Percentiles rank a stretch among this genome's conserved stretches.
These are phyloP conservation scores for Pseudogymnoascus sp. DNA, from an alignment of 2,329 filamentous ascomycete species.

Conservation along the genomic window DNA sequence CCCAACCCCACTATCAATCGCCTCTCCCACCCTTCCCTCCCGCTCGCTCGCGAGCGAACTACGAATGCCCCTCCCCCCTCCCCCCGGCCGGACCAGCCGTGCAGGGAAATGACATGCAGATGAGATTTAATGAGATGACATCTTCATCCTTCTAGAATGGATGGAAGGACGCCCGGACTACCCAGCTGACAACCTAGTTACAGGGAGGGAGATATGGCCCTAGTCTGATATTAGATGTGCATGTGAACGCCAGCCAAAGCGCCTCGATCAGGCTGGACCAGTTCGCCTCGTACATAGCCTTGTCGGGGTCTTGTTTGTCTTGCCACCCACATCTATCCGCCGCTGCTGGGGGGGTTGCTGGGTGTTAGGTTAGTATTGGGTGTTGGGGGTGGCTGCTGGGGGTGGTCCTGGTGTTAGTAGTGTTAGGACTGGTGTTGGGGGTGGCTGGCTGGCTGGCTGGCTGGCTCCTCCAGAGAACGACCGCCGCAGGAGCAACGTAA, in stretches of 20 bases:
- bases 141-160: background rate
- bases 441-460: background rate
- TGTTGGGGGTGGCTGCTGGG: background rate
- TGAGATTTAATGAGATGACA: background rate
- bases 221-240: background rate
- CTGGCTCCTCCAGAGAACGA: background rate
- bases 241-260: background rate
- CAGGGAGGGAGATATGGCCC: no score
- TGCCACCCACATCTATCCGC: background rate
- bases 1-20: background rate
- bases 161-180: background rate
- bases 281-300: background rate
- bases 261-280: background rate
- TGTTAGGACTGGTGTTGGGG: no score
- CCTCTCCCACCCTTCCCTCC: background rate
- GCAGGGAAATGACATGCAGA: background rate
- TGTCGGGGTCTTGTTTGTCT: background rate
- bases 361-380: no score
- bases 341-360: background rate
- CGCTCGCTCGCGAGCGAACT: background rate
- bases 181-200: no score
- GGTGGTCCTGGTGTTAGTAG: background rate
- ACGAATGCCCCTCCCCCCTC: background rate
- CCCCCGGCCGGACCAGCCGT: background rate
- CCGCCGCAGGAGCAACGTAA: background rate